Base-by-base conservation (phyloP, 2,329 filamentous ascomycete species). In the Leptographium galeiforme region DNA sequence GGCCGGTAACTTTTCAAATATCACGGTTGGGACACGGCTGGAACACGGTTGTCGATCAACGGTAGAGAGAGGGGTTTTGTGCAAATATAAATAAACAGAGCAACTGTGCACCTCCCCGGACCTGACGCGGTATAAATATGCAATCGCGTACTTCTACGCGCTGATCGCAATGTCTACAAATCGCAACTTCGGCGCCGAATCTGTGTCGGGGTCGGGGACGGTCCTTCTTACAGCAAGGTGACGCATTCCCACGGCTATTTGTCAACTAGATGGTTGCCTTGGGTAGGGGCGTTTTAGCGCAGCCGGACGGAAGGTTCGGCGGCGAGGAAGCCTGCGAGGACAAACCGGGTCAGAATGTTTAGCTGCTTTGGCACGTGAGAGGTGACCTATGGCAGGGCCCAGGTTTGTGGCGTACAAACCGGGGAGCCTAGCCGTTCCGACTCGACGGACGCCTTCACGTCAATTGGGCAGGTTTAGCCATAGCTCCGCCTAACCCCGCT, bases 221-320 rank as follows among this genome's bases (percentile, higher is more conserved):
- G 43, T 12, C 19, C 12, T 33, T 16, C 10, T 18, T 36, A 36
- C 16, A 36, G n/a, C 48, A 30, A 7, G 48, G 48, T 39, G 49
- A 55, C 43, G 41, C 50, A 51, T 12, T 45, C 34, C 18, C 33
- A 48, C 45, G 45, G 32, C 16, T 33, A 30, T 45, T 19, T 18
- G 44, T 53, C 40, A 13, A 41, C 34, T 36, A 30, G 47, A 32
- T 40, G 32, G 11, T 39, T 45, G 49, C 40, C 40, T 45, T 33
- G 16, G 25, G 38, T 33, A 45, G 30, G 16, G 14, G 47, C 33
- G 32, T 13, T 6, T 38, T 25, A 38, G 30, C 39, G 36, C 13
- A 41, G 51, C 18, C 19, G 45, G 50, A 30, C 57, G 57, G 57
- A 56, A 49, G 51, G 48, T 36, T 54, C 56, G 56, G 56, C 44